phyloP scores from a whole-genome alignment of 1,139 yeast species.

The Nadsonia starkeyi-henricii region DNA sequence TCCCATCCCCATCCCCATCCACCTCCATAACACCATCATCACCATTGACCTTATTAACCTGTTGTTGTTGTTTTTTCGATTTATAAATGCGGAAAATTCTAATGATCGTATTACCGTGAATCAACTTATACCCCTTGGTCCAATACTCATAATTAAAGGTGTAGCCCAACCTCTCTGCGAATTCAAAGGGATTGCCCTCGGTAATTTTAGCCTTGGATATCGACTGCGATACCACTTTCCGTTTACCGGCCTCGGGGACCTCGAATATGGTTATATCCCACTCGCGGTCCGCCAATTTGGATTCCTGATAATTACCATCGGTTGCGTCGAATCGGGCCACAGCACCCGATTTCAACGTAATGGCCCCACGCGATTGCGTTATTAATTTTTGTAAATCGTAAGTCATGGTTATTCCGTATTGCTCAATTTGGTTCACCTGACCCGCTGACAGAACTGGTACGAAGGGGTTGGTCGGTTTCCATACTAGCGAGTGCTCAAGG shows the following conservation, averaged over 20 bases:
- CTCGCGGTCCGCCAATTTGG: slow-evolving; percentile 7
- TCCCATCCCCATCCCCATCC: slow-evolving; percentile 13
- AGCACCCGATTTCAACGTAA: background rate
- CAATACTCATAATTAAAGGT: slow-evolving; percentile 50
- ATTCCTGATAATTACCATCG: slow-evolving; percentile 6
- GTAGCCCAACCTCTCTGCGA: slow-evolving; percentile 61
- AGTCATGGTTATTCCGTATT: slow-evolving; percentile 20
- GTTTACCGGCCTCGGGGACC: slow-evolving; percentile 78
- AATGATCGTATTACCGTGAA: slow-evolving; percentile 49
- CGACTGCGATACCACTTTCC: slow-evolving; percentile 52
- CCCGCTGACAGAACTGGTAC: slow-evolving; percentile 22
- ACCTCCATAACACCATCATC: slow-evolving; percentile 7
- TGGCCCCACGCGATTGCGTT: background rate
- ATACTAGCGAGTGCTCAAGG: slow-evolving; percentile 18
- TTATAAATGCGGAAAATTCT: slow-evolving; percentile 42
- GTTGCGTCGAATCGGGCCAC: background rate
- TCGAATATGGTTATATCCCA: slow-evolving; percentile 68
- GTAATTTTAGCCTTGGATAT: slow-evolving; percentile 50
- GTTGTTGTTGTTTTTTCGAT: slow-evolving; percentile 12
- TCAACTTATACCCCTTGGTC: slow-evolving; percentile 50
- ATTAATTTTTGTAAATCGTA: slow-evolving; percentile 7
- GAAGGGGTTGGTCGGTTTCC: slow-evolving; percentile 21
- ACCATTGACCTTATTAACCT: slow-evolving; percentile 10
- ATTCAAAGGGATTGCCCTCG: slow-evolving; percentile 23
- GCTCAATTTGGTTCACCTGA: slow-evolving; percentile 23